Conservation (phyloP, 1,284 basidiomycete species). For the Hymenochaete sp. region DNA sequence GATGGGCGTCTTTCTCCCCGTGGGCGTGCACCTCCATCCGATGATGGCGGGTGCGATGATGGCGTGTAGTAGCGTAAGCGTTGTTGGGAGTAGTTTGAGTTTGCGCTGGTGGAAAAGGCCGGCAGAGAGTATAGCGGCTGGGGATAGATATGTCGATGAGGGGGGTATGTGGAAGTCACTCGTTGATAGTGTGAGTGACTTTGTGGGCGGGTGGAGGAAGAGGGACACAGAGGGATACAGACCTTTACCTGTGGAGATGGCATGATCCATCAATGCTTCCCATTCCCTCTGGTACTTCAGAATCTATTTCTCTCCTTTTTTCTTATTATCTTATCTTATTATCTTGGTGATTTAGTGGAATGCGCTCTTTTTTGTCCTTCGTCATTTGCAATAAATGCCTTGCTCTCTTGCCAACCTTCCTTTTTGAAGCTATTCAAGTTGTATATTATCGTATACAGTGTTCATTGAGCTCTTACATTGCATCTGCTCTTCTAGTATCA, state of each 20-base stretch:
- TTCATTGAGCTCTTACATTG: too few species aligned
- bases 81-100: conserved; percentile 84
- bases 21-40: conserved; percentile 89
- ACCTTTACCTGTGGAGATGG: conserved; percentile 65
- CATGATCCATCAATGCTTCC: conserved; percentile 27
- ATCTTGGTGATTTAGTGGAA: too few species aligned
- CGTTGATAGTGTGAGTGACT: conserved; percentile 31
- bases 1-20: conserved; percentile 93
- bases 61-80: conserved; percentile 95
- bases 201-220: conserved; percentile 31
- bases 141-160: conserved; percentile 39
- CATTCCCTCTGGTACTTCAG: background rate
- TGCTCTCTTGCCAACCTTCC: too few species aligned
- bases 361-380: background rate
- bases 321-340: background rate
- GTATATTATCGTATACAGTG: too few species aligned
- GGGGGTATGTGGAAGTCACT: conserved; percentile 34
- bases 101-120: conserved; percentile 84
- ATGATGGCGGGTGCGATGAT: conserved; percentile 98
- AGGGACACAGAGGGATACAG: conserved; percentile 46
- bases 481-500: too few species aligned
- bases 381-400: background rate
- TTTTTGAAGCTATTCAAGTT: too few species aligned
- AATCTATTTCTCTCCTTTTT: background rate
- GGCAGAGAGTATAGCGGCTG: conserved; percentile 57